Base-by-base conservation (phyloP, 139 green algal species). In the Klebsormidium nitens region DNA sequence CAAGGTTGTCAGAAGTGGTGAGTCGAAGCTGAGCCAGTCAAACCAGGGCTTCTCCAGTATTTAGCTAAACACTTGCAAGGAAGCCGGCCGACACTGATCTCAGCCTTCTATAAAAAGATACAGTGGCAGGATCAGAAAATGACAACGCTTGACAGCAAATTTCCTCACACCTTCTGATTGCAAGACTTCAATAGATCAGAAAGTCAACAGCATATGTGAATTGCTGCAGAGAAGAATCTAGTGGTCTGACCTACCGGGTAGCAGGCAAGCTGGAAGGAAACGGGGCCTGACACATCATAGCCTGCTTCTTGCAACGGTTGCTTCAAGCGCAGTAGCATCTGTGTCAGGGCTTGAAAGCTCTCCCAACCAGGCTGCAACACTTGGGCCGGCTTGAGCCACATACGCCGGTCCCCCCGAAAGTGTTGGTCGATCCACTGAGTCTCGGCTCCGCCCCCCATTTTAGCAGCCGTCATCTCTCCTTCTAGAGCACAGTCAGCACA, bases 251-350 rank as follows among this genome's bases (percentile, higher is more conserved):
- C 38, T 17, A 71, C 87, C 1, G 87, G 87, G 62, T 91, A 92
- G 40, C 75, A 81, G 0, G 84, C 86, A 48, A 90, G 69, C 80
- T 92, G 87, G 36, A 75, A 82, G n/a, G 84, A 84, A 40, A 66
- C 39, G 0, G 69, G 65, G 0, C 87, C 86, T 2, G 52, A 52
- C n/a, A 90, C 84, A 50, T 88, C 36, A 5, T 69, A 65, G 23
- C 29, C 17, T 8, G 1, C 46, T 55, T 23, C 1, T 55, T 1
- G 28, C 49, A 66, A 31, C 29, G 36, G 39, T 4, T 66, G 17
- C 36, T 48, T 28, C 38, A 42, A 11, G 59, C 28, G 4, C 26
- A 66, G 29, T 3, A 66, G 29, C 52, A 61, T 5, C 39, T 28
- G 29, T 52, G 59, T 49, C 40, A 39, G 38, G 19, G 29, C 59